A percentile compares a stretch with the other conserved stretches of the same genome.
phyloP scores from a whole-genome alignment of 352 stramenopile genomes.

The Phytopythium sindhum region DNA sequence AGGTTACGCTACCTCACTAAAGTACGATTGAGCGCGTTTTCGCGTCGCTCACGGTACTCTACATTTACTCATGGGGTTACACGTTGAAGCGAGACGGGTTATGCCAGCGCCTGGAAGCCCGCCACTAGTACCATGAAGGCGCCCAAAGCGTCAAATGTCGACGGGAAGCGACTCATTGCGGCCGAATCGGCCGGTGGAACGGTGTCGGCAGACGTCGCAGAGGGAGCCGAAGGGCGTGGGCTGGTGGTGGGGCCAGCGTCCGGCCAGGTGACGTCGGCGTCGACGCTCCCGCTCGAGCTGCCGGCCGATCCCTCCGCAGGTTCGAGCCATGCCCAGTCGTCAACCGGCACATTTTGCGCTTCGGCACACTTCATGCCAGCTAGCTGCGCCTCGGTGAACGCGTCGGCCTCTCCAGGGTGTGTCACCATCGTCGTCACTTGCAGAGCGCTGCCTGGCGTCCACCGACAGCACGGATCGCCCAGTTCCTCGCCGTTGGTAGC shows the following conservation, averaged over 20 bases:
- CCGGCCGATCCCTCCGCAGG: not conserved
- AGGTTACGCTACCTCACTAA: not conserved
- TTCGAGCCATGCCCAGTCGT: not conserved
- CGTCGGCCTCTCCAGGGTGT: constrained; percentile 37
- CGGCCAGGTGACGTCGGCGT: not conserved
- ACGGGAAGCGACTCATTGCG: not conserved
- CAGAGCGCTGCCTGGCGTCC: constrained; percentile 20
- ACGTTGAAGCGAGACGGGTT: not conserved
- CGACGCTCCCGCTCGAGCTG: not conserved
- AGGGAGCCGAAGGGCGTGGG: not conserved
- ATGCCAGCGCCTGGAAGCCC: not conserved
- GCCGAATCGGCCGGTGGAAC: not conserved
- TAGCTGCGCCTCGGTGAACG: constrained; percentile 33
- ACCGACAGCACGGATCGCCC: constrained; percentile 83
- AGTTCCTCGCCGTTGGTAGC: constrained; percentile 88
- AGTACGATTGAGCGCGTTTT: not conserved
- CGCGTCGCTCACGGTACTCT: not conserved
- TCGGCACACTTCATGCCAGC: constrained; percentile 31
- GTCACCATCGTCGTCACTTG: constrained; percentile 12
- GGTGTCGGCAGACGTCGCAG: not conserved
- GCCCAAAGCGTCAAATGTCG: not conserved
- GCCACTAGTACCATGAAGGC: not conserved
- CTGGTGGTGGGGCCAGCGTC: not conserved
- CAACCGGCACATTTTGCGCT: constrained; percentile 4
- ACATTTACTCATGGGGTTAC: not conserved